phyloP scores from a whole-genome alignment of 2,329 filamentous ascomycete genomes.

The Aspergillus sp. region DNA sequence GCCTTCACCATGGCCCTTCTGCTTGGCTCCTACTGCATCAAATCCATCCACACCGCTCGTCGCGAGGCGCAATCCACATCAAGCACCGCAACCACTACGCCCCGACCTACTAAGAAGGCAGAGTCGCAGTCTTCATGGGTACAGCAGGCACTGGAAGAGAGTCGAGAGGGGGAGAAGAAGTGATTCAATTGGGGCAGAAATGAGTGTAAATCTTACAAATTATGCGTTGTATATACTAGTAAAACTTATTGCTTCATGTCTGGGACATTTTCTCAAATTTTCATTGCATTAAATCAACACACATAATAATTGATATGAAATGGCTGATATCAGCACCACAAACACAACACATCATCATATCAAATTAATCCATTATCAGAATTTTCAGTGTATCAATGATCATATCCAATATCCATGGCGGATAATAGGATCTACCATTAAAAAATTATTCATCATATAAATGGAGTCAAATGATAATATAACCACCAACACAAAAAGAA shows the following conservation, averaged over 20 bases:
- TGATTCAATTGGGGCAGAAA: not conserved
- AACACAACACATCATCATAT: not conserved
- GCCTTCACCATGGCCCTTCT: conserved; percentile 63
- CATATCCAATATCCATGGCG: conserved; percentile 38
- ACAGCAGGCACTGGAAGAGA: conserved; percentile 36
- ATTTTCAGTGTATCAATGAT: conserved; percentile 46
- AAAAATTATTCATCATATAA: conserved; percentile 38
- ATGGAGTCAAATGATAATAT: conserved; percentile 12
- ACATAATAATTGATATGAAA: not conserved
- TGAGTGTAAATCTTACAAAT: not conserved
- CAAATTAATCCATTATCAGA: conserved; percentile 32
- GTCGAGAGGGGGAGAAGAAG: conserved; percentile 19
- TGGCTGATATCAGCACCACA: not conserved
- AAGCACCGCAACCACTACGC: conserved; percentile 20
- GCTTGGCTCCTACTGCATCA: conserved; percentile 63
- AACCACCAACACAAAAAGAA: not conserved
- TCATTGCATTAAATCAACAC: not conserved
- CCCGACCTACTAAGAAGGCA: conserved; percentile 48
- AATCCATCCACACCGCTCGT: conserved; percentile 66
- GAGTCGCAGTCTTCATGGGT: conserved; percentile 32
- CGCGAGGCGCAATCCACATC: conserved; percentile 59
- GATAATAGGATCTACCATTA: conserved; percentile 34
- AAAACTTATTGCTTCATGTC: not conserved
- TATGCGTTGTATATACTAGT: not conserved
- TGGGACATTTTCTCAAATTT: not conserved